Percentiles rank a stretch among this genome's conserved stretches.
These are phyloP conservation scores for Irpex sp. DNA, from an alignment of 1,284 basidiomycete genomes.

Conservation along the genomic window DNA sequence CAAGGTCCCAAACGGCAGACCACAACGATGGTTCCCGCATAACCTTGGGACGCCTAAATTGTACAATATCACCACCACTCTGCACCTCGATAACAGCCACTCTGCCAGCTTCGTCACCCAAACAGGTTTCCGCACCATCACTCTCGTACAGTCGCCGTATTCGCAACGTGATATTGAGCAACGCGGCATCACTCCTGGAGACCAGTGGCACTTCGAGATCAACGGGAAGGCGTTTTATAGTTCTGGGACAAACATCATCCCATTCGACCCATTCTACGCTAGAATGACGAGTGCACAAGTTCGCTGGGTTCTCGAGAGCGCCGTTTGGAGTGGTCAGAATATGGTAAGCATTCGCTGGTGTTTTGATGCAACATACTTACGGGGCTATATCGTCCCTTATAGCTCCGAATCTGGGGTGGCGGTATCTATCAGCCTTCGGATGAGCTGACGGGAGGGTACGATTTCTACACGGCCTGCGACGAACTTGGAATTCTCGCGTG, in stretches of 20 bases:
- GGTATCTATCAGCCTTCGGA: conserved; percentile 37
- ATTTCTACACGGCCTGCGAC: conserved; percentile 58
- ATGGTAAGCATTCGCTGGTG: conserved; percentile 38
- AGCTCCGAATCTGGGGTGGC: conserved; percentile 60
- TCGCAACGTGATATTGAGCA: conserved; percentile 37
- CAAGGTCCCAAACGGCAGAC: conserved; percentile 41
- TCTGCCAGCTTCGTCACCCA: conserved; percentile 30
- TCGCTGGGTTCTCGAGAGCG: conserved; percentile 55
- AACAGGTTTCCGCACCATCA: conserved; percentile 58
- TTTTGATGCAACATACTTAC: background rate
- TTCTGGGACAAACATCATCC: conserved; percentile 55
- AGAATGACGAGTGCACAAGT: conserved; percentile 48
- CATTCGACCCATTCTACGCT: conserved; percentile 57
- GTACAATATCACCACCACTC: conserved; percentile 44
- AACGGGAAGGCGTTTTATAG: conserved; percentile 55
- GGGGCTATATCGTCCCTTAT: background rate
- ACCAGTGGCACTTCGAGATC: conserved; percentile 57
- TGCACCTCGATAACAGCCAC: conserved; percentile 12
- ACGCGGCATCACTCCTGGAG: conserved; percentile 52
- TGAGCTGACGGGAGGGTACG: conserved; percentile 45
- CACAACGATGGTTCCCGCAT: conserved; percentile 51
- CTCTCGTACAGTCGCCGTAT: conserved; percentile 47
- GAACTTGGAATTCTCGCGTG: conserved; percentile 62
- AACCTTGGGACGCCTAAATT: conserved; percentile 52
- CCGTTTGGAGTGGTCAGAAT: conserved; percentile 51